These are phyloP conservation scores for Daldinia eschscholtzii DNA, from an alignment of 2,329 filamentous ascomycete species.

Conservation along the genomic window DNA sequence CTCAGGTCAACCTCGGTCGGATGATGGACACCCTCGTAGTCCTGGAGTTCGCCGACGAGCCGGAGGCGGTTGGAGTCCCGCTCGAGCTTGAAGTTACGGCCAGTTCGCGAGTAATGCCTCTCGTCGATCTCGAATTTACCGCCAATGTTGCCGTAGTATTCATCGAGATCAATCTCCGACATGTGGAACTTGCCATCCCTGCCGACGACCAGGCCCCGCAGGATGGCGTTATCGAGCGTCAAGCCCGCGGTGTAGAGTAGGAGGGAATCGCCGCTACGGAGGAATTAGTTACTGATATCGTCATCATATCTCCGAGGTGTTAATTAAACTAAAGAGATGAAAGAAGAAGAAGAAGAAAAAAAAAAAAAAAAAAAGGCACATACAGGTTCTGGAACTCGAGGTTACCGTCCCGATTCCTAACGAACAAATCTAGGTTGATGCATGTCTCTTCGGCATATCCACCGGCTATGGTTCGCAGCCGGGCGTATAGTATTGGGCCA, in stretches of 20 bases:
- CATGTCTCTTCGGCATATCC: conserved; percentile 24
- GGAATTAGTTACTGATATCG: conserved; percentile 18
- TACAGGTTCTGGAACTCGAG: conserved; percentile 39
- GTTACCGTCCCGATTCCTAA: conserved; percentile 36
- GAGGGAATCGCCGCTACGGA: conserved; percentile 32
- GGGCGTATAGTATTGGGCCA: conserved; percentile 30
- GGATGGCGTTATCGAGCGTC: conserved; percentile 21
- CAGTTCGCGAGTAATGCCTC: conserved; percentile 32
- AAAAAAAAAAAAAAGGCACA: conserved; percentile 7
- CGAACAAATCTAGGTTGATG: conserved; percentile 39
- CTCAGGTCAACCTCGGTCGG: conserved; percentile 33
- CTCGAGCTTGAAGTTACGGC: conserved; percentile 30
- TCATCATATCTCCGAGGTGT: background rate
- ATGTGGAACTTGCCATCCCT: conserved; percentile 34
- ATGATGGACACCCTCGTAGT: conserved; percentile 33
- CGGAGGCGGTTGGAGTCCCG: conserved; percentile 18
- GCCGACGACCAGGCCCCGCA: conserved; percentile 32
- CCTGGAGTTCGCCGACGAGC: conserved; percentile 32
- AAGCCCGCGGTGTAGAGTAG: conserved; percentile 34
- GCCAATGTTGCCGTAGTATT: conserved; percentile 39
- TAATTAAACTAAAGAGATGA: background rate
- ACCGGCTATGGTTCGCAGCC: conserved; percentile 23
- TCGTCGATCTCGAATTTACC: conserved; percentile 34
- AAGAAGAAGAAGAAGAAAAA: background rate
- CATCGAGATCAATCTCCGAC: conserved; percentile 36